Percentiles rank a stretch among this genome's conserved stretches.
Evolutionary conservation across 768 basidiomycete genomes (phyloP).

Genomic region (Nevesoporus exiguus): DNA sequence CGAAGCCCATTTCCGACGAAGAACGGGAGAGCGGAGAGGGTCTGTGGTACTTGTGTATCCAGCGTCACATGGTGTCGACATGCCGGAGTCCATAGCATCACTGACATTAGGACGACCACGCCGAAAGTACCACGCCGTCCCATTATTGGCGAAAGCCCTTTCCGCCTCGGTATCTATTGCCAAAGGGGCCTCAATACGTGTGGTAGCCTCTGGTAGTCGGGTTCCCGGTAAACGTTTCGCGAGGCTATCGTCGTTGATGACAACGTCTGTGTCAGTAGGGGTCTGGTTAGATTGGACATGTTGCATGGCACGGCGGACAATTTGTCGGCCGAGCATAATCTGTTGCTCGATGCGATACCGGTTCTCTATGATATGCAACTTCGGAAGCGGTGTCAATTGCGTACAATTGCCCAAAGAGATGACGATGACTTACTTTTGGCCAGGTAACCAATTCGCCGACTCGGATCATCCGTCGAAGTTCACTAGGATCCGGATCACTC

Average conservation of each 20-base stretch:
- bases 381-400: slow-evolving; percentile 9
- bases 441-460: slow-evolving; percentile 92
- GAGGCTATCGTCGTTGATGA: slow-evolving; percentile 20
- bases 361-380: slow-evolving; percentile 95
- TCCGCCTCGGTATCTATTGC: slow-evolving; percentile 82
- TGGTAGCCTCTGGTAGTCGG: slow-evolving; percentile 14
- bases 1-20: slow-evolving; percentile 49
- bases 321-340: slow-evolving; percentile 74
- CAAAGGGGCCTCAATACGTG: slow-evolving; percentile 51
- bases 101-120: slow-evolving; percentile 38
- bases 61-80: slow-evolving; percentile 30
- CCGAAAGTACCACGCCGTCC: slow-evolving; percentile 53
- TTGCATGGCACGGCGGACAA: slow-evolving; percentile 56
- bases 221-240: slow-evolving; percentile 26
- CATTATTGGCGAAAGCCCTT: slow-evolving; percentile 54
- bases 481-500: slow-evolving; percentile 75
- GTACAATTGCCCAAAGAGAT: background rate
- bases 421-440: slow-evolving; percentile 70
- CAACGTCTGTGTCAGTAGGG: slow-evolving; percentile 22
- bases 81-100: slow-evolving; percentile 30
- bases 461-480: slow-evolving; percentile 81
- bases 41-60: slow-evolving; percentile 31
- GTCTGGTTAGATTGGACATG: slow-evolving; percentile 25
- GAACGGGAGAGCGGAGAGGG: slow-evolving; percentile 38
- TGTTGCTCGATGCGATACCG: slow-evolving; percentile 81